These are phyloP conservation scores for Aspergillus nanangensis DNA, from an alignment of 495 filamentous ascomycete genomes.

Conservation along the genomic window DNA sequence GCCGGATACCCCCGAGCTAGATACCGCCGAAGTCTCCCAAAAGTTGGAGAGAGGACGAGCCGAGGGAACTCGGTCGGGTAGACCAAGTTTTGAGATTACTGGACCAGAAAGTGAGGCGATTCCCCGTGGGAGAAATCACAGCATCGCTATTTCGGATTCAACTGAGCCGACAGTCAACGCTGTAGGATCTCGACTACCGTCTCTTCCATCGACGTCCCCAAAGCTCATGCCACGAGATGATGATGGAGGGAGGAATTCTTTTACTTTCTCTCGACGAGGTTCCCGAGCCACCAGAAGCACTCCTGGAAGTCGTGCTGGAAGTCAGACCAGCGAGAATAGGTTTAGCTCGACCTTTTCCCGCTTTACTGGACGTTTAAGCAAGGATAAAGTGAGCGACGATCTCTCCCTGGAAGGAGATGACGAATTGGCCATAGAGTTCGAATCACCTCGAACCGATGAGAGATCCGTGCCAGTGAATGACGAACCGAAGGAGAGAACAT, in stretches of 20 bases:
- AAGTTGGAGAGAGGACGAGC: slow-evolving; percentile 11
- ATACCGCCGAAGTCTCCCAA: slow-evolving; percentile 10
- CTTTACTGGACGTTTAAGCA: slow-evolving; percentile 51
- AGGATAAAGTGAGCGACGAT: slow-evolving; percentile 35
- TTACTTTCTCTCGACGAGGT: slow-evolving; percentile 51
- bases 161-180: slow-evolving; percentile 20
- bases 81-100: slow-evolving; percentile 43
- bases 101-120: slow-evolving; percentile 16
- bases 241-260: slow-evolving; percentile 49
- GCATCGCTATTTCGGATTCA: slow-evolving; percentile 25
- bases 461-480: slow-evolving; percentile 15
- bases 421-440: slow-evolving; percentile 26
- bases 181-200: slow-evolving; percentile 34
- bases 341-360: slow-evolving; percentile 64
- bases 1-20: slow-evolving; percentile 31
- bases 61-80: slow-evolving; percentile 21
- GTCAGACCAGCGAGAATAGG: slow-evolving; percentile 62
- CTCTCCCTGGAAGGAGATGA: slow-evolving; percentile 26
- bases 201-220: slow-evolving; percentile 42
- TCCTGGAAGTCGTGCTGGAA: slow-evolving; percentile 61
- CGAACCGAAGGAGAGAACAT: slow-evolving; percentile 30
- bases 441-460: slow-evolving; percentile 21
- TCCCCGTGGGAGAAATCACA: slow-evolving; percentile 15
- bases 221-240: slow-evolving; percentile 39
- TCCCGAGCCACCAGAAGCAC: slow-evolving; percentile 51